Evolutionary conservation across 1,284 basidiomycete species (phyloP), one percentile per base, ranked within the genome.

Genomic region (Fomitopsis pinicola): DNA sequence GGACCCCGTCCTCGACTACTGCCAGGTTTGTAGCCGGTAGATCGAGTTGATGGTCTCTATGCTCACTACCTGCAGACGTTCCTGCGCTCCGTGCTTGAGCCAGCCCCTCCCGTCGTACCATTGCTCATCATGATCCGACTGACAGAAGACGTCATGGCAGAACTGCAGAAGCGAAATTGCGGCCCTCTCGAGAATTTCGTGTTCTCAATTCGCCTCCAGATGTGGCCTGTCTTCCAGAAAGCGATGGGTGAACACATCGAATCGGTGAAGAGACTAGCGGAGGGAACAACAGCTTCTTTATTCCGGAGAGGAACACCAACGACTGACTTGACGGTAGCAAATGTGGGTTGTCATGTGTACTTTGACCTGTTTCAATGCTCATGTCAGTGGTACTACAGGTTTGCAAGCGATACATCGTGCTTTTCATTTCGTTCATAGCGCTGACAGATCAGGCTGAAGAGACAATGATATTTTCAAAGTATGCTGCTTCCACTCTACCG

Each of bases 381-480:
- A 46, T n/a, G 14, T 19, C 17, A 9, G 58, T n/a, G n/a, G 17
- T 38, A n/a, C 58, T 38, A n/a, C 58, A 76, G 81, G 75, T 80
- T 73, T 82, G 88, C 80, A 73, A 80, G 69, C 79, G 87, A 61
- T 98, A 97, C 72, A 82, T 88, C 12, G 78, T 80, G 28, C 72
- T 95, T 64, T 97, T 97, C 78, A 87, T 86, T 62, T 87, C 89
- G 2, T 87, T 94, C 64, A 85, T 94, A 22, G 83, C 84, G 28
- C 75, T 97, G 65, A 94, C 92, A 6, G 84, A 85, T 55, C 89
- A 92, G 66, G 88, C 87, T 46, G 92, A 95, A 66, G 95, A 97
- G 72, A 93, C 91, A 6, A 96, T 97, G 94, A 90, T 96, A 53
- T 97, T 96, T 70, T 88, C 91, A 14, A 94, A 95, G 95, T 95